Evolutionary conservation across 2,329 filamentous ascomycete genomes (phyloP).

Genomic region (Aspergillus ibericus): DNA sequence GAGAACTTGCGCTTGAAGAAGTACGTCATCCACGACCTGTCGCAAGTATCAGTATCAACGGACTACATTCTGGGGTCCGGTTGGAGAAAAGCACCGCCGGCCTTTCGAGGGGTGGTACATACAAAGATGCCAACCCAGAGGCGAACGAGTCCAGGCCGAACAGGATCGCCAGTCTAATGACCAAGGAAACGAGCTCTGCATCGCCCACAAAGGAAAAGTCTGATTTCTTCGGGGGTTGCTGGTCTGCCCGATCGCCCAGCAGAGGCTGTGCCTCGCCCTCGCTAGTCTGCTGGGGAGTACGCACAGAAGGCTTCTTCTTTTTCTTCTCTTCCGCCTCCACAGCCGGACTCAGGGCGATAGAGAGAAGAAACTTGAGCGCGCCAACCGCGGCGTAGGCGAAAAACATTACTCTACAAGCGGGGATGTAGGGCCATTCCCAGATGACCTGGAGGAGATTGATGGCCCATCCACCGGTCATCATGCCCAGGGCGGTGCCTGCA

Average conservation of each 20-base stretch:
- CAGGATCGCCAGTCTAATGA: constrained; percentile 60
- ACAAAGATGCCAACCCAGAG: constrained; percentile 67
- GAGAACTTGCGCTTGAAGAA: constrained; percentile 58
- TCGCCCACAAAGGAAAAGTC: constrained; percentile 60
- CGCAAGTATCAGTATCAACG: constrained; percentile 16
- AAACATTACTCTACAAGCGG: constrained; percentile 59
- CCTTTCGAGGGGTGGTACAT: constrained; percentile 30
- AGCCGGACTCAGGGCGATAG: constrained; percentile 49
- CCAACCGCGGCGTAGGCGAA: constrained; percentile 59
- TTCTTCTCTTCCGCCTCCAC: constrained; percentile 46
- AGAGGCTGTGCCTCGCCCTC: constrained; percentile 42
- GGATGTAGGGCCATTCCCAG: constrained; percentile 46
- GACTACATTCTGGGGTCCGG: constrained; percentile 4
- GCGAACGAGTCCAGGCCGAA: constrained; percentile 70
- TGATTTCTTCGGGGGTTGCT: constrained; percentile 29
- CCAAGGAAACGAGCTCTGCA: constrained; percentile 38
- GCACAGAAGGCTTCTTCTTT: constrained; percentile 22
- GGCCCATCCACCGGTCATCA: constrained; percentile 60
- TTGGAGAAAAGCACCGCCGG: constrained; percentile 3
- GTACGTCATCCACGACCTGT: constrained; percentile 54
- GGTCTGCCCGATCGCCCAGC: constrained; percentile 21
- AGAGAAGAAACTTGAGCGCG: constrained; percentile 55
- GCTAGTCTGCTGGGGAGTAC: constrained; percentile 11
- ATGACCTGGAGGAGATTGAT: constrained; percentile 52
- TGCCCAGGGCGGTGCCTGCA: constrained; percentile 61